Conservation (phyloP, 306 rosid genomes). For the Adenanthera pavonina region DNA sequence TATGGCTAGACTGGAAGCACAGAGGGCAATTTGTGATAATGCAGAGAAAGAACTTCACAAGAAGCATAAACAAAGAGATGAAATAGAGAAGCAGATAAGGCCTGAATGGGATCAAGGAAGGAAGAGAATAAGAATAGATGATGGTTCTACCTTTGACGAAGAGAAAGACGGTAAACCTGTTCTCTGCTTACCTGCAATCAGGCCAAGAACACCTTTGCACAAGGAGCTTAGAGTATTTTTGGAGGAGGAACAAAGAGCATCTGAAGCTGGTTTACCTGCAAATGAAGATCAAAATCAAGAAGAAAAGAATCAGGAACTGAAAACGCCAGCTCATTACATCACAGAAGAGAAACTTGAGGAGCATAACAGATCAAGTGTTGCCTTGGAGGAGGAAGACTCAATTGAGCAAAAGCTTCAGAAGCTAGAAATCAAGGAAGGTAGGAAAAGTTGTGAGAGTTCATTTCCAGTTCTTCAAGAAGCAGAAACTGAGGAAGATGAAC, state of each 20-base stretch:
- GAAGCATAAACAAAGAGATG: conserved; percentile 72
- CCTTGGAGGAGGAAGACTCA: conserved; percentile 56
- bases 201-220: conserved; percentile 68
- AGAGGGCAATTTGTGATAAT: conserved; percentile 73
- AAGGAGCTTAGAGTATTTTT: conserved; percentile 87
- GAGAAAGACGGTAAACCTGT: conserved; percentile 56
- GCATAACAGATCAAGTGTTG: conserved; percentile 47
- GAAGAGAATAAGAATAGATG: conserved; percentile 87
- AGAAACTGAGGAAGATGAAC: conserved; percentile 80
- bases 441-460: conserved; percentile 41
- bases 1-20: conserved; percentile 97
- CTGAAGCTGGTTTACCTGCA: conserved; percentile 57
- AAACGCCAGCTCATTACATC: conserved; percentile 34
- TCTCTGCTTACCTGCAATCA: conserved; percentile 60
- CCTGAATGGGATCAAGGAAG: conserved; percentile 83
- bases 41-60: conserved; percentile 91
- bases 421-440: conserved; percentile 61
- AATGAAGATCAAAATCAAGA: conserved; percentile 51
- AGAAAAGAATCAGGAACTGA: conserved; percentile 48
- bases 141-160: conserved; percentile 57
- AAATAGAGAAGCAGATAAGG: conserved; percentile 78
- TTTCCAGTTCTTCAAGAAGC: conserved; percentile 49
- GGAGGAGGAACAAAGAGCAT: conserved; percentile 86
- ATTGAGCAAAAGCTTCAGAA: conserved; percentile 53
- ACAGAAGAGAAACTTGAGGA: conserved; percentile 50